Base-by-base conservation (phyloP, 139 green algal species). In the Auxenochlorella protothecoides region DNA sequence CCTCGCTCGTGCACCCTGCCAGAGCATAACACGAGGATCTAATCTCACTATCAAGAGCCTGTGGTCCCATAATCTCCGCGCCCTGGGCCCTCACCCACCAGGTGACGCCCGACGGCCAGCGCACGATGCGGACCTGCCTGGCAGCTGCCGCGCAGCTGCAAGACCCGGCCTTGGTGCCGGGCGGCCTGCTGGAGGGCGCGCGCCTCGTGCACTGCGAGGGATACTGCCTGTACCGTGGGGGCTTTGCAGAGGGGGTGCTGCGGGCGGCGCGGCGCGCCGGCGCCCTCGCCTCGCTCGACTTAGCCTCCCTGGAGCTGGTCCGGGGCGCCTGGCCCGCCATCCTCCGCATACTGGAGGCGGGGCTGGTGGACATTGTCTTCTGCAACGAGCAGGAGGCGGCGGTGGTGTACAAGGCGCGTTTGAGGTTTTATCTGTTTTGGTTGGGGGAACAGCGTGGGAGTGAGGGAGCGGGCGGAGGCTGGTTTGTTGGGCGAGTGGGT, bases 91-190 rank as follows among this genome's bases (percentile, higher is more conserved):
- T 8, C 27, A 14, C 44, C 9, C 52, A 15, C 16, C 69, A 76
- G 66, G 54, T 85, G 44, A 91, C 88, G 0, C 85, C 85, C 15
- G 87, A 92, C 65, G 91, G 91, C 15, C 87, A 97, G 81, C 89
- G 91, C 70, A 97, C 91, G 3, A 97, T 97, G 91, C 88, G 90
- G 52, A 97, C 91, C 4, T 89, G 79, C 72, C 85, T 97, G 44
- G 86, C 87, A 3, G 91, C 91, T 3, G 83, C 90, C 2, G 27
- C 76, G 65, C 79, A 90, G 70, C 84, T 94, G 27, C 68, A 53
- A 54, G 66, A 15, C 12, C 67, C 64, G 1, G 62, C 57, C 6
- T 75, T 84, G 76, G 70, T 93, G 54, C 72, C 80, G 2, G 4
- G 9, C 0, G 77, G 68, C 1, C 87, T 85, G 83, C 52, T 27